These are phyloP conservation scores for Boletus austroedulis DNA, from an alignment of 1,284 basidiomycete species.

Conservation along the genomic window DNA sequence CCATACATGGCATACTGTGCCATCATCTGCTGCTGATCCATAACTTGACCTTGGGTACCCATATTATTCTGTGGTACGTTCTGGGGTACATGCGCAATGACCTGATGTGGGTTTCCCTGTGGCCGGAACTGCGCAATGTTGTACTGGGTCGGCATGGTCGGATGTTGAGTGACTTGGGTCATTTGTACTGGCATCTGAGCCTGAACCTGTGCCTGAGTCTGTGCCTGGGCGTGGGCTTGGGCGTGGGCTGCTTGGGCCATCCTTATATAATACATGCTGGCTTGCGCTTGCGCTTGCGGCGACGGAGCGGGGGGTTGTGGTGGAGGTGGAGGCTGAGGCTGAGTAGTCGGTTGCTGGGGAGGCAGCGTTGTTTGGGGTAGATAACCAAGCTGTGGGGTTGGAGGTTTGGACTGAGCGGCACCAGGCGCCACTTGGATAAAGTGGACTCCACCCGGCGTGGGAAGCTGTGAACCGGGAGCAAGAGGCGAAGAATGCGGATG, in stretches of 20 bases:
- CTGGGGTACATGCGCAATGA: conserved; percentile 22
- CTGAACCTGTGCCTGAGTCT: conserved; percentile 19
- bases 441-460: conserved; percentile 28
- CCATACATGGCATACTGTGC: conserved; percentile 35
- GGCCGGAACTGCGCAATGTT: conserved; percentile 23
- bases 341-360: conserved; percentile 20
- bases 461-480: conserved; percentile 31
- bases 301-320: conserved; percentile 20
- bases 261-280: conserved; percentile 17
- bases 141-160: conserved; percentile 24
- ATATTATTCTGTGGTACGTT: conserved; percentile 26
- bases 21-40: conserved; percentile 35
- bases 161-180: conserved; percentile 22
- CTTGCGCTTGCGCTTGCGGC: conserved; percentile 23
- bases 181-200: conserved; percentile 26
- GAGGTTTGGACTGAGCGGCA: conserved; percentile 27
- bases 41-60: conserved; percentile 21
- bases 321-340: conserved; percentile 18
- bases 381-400: conserved; percentile 31
- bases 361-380: conserved; percentile 14
- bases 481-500: conserved; percentile 34
- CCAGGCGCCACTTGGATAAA: conserved; percentile 30
- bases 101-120: conserved; percentile 28
- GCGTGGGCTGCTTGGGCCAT: conserved; percentile 22
- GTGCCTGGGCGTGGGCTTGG: conserved; percentile 19